These are phyloP conservation scores for Penicillium lagena DNA, from an alignment of 495 filamentous ascomycete genomes.

Conservation along the genomic window DNA sequence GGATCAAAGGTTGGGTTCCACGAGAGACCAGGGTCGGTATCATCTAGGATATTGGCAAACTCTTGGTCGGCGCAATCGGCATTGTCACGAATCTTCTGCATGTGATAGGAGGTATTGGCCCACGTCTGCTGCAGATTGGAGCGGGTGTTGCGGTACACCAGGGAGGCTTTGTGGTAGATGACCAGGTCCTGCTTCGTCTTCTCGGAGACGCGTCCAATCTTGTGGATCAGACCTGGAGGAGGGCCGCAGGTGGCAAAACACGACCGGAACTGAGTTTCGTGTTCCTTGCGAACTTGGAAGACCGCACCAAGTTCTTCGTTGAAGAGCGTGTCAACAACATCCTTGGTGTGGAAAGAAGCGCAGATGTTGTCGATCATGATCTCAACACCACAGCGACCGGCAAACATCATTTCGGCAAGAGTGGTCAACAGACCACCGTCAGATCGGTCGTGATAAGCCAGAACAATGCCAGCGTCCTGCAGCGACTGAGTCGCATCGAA, in stretches of 20 bases:
- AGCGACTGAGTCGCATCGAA: slow-evolving; percentile 84
- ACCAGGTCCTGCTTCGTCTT: slow-evolving; percentile 70
- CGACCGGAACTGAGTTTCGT: slow-evolving; percentile 77
- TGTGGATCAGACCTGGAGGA: slow-evolving; percentile 69
- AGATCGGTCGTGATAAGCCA: slow-evolving; percentile 92
- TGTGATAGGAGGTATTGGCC: slow-evolving; percentile 79
- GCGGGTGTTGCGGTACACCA: slow-evolving; percentile 64
- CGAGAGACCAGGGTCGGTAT: slow-evolving; percentile 72
- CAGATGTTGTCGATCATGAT: slow-evolving; percentile 73
- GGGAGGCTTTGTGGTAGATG: slow-evolving; percentile 60
- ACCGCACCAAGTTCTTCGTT: slow-evolving; percentile 97
- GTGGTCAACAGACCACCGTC: slow-evolving; percentile 93
- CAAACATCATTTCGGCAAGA: slow-evolving; percentile 96
- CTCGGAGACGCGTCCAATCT: slow-evolving; percentile 69
- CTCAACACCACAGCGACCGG: slow-evolving; percentile 83
- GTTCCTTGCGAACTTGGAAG: slow-evolving; percentile 82
- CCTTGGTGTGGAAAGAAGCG: slow-evolving; percentile 44
- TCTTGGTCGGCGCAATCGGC: slow-evolving; percentile 82
- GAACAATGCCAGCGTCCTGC: slow-evolving; percentile 78
- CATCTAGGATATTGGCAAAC: slow-evolving; percentile 68
- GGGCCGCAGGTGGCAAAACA: slow-evolving; percentile 93
- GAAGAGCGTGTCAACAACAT: slow-evolving; percentile 75
- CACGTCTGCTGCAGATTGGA: slow-evolving; percentile 79
- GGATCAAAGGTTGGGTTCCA: slow-evolving; percentile 83
- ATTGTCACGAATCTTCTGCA: slow-evolving; percentile 89